Conservation (phyloP, 352 stramenopile genomes). For the Globisporangium spiculum region DNA sequence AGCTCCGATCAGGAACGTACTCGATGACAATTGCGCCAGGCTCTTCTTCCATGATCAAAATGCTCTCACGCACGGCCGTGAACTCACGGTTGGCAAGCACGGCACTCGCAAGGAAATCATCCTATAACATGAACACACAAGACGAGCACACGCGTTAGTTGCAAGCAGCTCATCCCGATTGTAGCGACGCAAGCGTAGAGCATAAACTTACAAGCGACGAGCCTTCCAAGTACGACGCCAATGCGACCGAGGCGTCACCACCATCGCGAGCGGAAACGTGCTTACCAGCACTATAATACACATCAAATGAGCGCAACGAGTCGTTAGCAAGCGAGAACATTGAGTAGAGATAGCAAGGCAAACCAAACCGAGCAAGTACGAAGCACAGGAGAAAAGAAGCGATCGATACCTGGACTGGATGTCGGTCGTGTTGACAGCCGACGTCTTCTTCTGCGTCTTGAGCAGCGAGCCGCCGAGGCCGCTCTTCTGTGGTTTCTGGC, state of each 20-base stretch:
- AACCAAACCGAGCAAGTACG: slow-evolving; percentile 1
- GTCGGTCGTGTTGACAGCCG: slow-evolving; percentile 60
- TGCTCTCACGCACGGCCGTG: slow-evolving; percentile 87
- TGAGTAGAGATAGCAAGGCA: not conserved
- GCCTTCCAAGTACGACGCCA: slow-evolving; percentile 84
- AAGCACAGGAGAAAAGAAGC: slow-evolving; percentile 3
- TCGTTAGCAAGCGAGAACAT: not conserved
- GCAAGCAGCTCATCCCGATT: not conserved
- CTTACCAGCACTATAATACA: slow-evolving; percentile 57
- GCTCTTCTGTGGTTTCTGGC: slow-evolving; percentile 70
- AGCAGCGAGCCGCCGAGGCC: slow-evolving; percentile 73
- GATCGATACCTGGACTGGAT: slow-evolving; percentile 60
- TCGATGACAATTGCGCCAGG: slow-evolving; percentile 58
- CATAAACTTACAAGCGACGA: slow-evolving; percentile 63
- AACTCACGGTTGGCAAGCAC: slow-evolving; percentile 91
- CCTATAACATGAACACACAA: slow-evolving; percentile 27
- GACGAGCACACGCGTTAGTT: not conserved
- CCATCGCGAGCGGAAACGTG: slow-evolving; percentile 81
- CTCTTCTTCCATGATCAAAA: slow-evolving; percentile 77
- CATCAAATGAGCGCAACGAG: not conserved
- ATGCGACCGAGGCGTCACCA: slow-evolving; percentile 71
- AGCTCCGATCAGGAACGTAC: slow-evolving; percentile 30
- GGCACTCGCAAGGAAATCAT: slow-evolving; percentile 92
- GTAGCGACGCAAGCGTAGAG: not conserved
- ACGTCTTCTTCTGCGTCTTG: slow-evolving; percentile 75